Evolutionary conservation across 225 moss, liverwort and hornwort species (phyloP).

Genomic region (Physcomitrellopsis africana): DNA sequence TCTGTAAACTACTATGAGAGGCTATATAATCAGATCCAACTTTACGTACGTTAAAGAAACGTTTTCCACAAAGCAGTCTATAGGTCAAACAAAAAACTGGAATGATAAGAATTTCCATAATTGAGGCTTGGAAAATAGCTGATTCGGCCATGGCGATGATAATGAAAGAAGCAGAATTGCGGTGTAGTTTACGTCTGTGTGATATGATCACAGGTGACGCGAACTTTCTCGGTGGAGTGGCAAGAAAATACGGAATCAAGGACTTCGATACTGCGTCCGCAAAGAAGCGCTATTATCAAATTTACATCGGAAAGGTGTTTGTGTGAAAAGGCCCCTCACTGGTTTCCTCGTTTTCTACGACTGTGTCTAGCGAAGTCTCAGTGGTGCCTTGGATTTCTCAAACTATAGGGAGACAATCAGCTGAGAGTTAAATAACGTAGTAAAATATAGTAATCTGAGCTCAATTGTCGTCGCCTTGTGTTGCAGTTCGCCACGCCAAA

Average conservation of each 20-base stretch:
- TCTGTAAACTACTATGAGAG: too few species aligned
- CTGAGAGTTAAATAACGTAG: too few species aligned
- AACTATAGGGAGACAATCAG: neutral
- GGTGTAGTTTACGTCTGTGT: neutral
- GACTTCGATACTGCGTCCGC: conserved; percentile 53
- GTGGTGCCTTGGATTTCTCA: neutral
- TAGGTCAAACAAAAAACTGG: neutral
- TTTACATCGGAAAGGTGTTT: conserved; percentile 69
- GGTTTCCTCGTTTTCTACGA: neutral
- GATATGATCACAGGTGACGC: conserved; percentile 61
- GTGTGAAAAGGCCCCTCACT: neutral
- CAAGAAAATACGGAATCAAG: conserved; percentile 51
- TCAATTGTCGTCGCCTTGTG: conserved; percentile 11
- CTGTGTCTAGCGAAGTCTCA: too few species aligned
- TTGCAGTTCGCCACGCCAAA: conserved; percentile 75
- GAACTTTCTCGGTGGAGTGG: conserved; percentile 75
- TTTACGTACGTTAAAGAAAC: neutral
- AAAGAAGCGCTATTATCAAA: conserved; percentile 70
- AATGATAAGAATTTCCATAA: neutral
- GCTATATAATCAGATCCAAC: too few species aligned
- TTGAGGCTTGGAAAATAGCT: neutral
- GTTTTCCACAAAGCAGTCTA: neutral
- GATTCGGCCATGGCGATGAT: neutral
- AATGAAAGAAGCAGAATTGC: neutral
- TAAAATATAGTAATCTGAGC: neutral